phyloP scores from a whole-genome alignment of 2,329 filamentous ascomycete species.

The Phaeosphaeriaceae sp. region DNA sequence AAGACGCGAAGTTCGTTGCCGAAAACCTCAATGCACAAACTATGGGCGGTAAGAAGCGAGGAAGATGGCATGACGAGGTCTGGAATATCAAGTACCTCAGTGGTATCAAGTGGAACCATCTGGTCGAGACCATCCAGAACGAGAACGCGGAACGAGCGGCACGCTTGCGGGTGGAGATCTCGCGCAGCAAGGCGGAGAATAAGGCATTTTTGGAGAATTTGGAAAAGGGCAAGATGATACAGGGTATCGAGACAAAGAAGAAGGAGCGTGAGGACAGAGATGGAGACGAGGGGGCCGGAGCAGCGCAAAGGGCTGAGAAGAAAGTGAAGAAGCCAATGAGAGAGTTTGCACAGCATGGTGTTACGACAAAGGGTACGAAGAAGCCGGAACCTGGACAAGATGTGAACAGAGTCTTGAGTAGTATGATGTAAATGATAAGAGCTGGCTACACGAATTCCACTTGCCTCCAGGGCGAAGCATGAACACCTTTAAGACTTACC shows the following conservation, averaged over 20 bases:
- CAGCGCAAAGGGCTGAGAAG: not conserved
- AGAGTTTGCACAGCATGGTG: constrained; percentile 72
- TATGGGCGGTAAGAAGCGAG: constrained; percentile 84
- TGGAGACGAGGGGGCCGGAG: constrained; percentile 23
- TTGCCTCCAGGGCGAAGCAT: too few relatives aligned
- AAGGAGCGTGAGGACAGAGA: constrained; percentile 46
- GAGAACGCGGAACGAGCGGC: constrained; percentile 82
- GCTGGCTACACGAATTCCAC: too few relatives aligned
- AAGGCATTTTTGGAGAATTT: constrained; percentile 81
- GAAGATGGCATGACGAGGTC: constrained; percentile 83
- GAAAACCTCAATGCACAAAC: constrained; percentile 78
- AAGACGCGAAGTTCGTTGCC: constrained; percentile 77
- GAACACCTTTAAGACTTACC: not conserved
- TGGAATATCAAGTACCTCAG: constrained; percentile 85
- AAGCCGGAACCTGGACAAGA: constrained; percentile 41
- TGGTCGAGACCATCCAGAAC: constrained; percentile 78
- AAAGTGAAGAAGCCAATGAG: constrained; percentile 36
- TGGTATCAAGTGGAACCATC: constrained; percentile 79
- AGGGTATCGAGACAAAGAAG: constrained; percentile 61
- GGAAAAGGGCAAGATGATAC: constrained; percentile 79
- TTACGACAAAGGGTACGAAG: constrained; percentile 51
- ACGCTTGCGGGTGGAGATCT: constrained; percentile 79
- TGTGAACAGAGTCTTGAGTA: constrained; percentile 44
- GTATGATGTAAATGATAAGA: constrained; percentile 40
- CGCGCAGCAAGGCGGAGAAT: constrained; percentile 78